Evolutionary conservation across 345 rosid species (phyloP).

Genomic region (Lumnitzera littorea): DNA sequence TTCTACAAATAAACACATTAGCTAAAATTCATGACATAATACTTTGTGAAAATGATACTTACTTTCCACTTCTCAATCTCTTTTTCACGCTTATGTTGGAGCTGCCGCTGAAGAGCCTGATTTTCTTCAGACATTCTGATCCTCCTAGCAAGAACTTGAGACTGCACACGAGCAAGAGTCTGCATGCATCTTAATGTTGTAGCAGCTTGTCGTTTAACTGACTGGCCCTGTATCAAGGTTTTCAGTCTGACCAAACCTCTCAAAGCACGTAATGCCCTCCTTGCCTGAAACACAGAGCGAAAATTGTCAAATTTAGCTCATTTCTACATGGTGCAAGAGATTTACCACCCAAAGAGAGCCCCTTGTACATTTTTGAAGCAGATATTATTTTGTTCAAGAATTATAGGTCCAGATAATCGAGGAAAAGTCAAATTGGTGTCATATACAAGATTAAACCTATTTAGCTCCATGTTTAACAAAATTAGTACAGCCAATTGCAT

Average conservation of each 20-base stretch:
- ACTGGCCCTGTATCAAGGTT: conserved; percentile 55
- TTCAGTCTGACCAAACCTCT: conserved; percentile 83
- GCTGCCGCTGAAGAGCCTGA: conserved; percentile 49
- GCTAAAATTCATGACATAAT: no score
- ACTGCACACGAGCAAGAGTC: conserved; percentile 69
- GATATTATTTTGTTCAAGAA: no score
- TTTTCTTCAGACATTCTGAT: conserved; percentile 74
- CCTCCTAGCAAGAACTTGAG: conserved; percentile 72
- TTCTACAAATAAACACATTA: no score
- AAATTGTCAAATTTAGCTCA: no score
- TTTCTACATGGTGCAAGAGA: no score
- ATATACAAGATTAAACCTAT: no score
- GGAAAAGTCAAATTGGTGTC: no score
- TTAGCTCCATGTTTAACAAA: no score
- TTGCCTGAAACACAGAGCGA: conserved; percentile 40
- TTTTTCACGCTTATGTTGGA: conserved; percentile 53
- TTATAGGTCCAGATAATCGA: no score
- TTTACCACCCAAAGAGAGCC: no score
- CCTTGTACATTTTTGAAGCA: no score
- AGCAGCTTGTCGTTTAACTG: conserved; percentile 76
- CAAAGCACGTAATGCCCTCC: conserved; percentile 80
- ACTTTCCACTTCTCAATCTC: conserved; percentile 46
- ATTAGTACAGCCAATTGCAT: no score
- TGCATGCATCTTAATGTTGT: conserved; percentile 87
- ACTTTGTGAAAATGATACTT: neutral